Percentiles rank a stretch among this genome's conserved stretches.
Evolutionary conservation across 495 filamentous ascomycete genomes (phyloP).

Genomic region (Podospora conica): DNA sequence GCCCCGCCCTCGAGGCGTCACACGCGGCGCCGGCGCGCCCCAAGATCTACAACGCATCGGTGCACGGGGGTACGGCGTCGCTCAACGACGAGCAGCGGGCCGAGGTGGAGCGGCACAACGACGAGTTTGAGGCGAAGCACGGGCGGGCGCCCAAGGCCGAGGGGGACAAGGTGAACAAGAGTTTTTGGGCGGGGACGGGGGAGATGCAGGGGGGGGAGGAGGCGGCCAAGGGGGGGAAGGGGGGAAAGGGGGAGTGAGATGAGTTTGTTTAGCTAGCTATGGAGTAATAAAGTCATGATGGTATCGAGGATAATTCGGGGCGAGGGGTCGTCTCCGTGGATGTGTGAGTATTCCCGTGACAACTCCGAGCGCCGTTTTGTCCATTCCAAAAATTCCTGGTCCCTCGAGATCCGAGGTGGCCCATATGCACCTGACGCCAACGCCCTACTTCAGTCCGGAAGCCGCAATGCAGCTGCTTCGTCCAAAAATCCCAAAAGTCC

Average conservation of each 20-base stretch:
- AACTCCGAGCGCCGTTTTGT: not conserved
- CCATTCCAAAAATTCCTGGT: not conserved
- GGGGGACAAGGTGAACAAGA: conserved; percentile 45
- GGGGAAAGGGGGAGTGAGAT: not conserved
- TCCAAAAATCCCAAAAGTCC: no score
- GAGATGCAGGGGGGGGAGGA: not conserved
- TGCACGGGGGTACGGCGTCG: conserved; percentile 28
- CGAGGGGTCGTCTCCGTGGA: not conserved
- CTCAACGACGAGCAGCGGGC: conserved; percentile 41
- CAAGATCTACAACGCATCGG: conserved; percentile 39
- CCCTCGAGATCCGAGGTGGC: not conserved
- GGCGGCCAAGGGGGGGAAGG: not conserved
- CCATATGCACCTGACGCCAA: not conserved
- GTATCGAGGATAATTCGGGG: no score
- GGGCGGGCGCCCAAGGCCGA: conserved; percentile 32
- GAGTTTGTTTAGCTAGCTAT: no score
- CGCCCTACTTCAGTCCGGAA: not conserved
- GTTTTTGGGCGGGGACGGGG: conserved; percentile 37
- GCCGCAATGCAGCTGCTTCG: no score
- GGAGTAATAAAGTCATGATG: not conserved
- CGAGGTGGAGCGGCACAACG: conserved; percentile 48
- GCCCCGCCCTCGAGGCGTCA: conserved; percentile 37
- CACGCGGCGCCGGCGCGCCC: conserved; percentile 34
- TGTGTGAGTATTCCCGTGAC: not conserved
- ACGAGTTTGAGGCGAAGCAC: conserved; percentile 45